Percentiles rank a stretch among this genome's conserved stretches.
Evolutionary conservation across 2,329 filamentous ascomycete species (phyloP).

Genomic region (Cladosporium sp.): DNA sequence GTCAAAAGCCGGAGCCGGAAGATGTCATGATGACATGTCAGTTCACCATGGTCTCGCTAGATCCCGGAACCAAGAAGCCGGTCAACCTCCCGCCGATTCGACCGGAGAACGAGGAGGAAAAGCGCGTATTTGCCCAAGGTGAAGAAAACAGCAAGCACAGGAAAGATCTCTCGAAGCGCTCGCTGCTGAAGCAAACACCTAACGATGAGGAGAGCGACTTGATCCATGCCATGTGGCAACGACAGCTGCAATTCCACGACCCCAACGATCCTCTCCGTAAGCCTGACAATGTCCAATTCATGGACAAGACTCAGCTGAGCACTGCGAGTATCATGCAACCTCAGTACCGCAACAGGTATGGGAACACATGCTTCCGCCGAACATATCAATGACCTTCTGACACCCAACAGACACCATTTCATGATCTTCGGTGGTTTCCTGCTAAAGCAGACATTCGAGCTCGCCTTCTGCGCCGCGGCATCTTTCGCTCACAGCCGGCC

Average conservation of each 20-base stretch:
- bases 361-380: too few relatives aligned
- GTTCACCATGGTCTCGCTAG: constrained; percentile 71
- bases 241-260: constrained; percentile 58
- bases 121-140: constrained; percentile 55
- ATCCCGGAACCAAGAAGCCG: constrained; percentile 61
- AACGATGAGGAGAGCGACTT: constrained; percentile 65
- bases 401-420: constrained; percentile 50
- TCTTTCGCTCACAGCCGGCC: constrained; percentile 64
- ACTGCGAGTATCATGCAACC: constrained; percentile 71
- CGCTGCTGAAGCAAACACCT: constrained; percentile 60
- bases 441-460: constrained; percentile 67
- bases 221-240: constrained; percentile 68
- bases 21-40: constrained; percentile 65
- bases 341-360: constrained; percentile 55
- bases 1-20: constrained; percentile 49
- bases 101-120: constrained; percentile 59
- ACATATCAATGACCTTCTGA: too few relatives aligned
- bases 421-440: constrained; percentile 76
- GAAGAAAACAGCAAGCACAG: constrained; percentile 62
- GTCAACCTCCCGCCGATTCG: constrained; percentile 56
- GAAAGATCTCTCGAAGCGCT: constrained; percentile 54
- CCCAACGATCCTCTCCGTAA: constrained; percentile 49
- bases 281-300: constrained; percentile 54
- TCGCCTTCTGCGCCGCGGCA: constrained; percentile 69
- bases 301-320: constrained; percentile 57